Base-by-base conservation (phyloP, 306 rosid species). In the Luffa aegyptiaca region DNA sequence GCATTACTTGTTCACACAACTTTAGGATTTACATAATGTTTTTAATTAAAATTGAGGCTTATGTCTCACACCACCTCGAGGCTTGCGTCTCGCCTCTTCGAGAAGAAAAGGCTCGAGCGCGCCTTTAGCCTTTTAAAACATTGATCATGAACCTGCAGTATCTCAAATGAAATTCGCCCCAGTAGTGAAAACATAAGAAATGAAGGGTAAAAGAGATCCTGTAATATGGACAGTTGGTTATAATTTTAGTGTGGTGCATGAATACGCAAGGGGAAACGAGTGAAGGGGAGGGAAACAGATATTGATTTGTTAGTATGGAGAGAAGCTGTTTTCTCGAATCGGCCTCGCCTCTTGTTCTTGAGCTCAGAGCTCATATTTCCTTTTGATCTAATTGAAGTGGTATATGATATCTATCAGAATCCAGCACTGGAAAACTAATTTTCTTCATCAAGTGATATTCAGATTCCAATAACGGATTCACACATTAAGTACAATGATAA, bases 381-480 rank as follows among this genome's bases (percentile, higher is more conserved):
- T 66, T 66, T 66, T 66, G 31, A 17, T 66, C 3, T 66, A 18
- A 39, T 37, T 66, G 39, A 3, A 39, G 48, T 39, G 49, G 73
- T 3, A 36, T 37, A 16, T 39, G 73, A 41, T 17, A 66, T 3
- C 71, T 39, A 64, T 64, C 21, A 63, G 64, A 80, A 21, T 57
- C 51, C 18, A 53, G 56, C 55, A 72, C 37, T 72, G 42, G 58
- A 13, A 76, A 56, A 58, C 49, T 77, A 20, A 16, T 58, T 85
- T 55, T 66, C 62, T 42, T 65, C 66, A 72, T 80, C 55, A 81
- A 75, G 75, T 77, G 62, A 70, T 81, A 55, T 80, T 62, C 56
- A 73, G 61, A 73, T 73, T 73, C 59, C 42, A 48, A 16, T 31
- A 16, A 73, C 69, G 49, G 53, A 78, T 80, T 61, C 64, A 76